Percentiles rank a stretch among this genome's conserved stretches.
Conservation (phyloP, 2,329 filamentous ascomycete genomes). For the Aspergillus melleus region DNA sequence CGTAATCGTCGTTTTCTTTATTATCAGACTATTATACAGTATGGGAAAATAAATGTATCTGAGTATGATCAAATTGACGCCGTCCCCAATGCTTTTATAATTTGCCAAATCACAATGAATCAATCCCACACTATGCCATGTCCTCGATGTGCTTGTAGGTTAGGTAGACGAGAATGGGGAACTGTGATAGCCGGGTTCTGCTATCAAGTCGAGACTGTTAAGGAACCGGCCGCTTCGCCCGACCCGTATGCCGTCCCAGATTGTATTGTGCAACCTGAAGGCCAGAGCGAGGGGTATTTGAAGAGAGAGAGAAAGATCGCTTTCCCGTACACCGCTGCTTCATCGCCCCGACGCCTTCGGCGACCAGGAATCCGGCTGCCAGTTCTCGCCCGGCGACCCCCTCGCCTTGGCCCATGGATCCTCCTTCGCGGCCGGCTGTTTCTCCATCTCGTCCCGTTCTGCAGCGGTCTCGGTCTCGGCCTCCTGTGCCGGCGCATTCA, state of each 20-base stretch:
- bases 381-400: slow-evolving; percentile 62
- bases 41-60: background rate
- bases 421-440: slow-evolving; percentile 24
- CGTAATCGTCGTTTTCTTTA: background rate
- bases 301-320: background rate
- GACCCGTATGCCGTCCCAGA: too few species aligned
- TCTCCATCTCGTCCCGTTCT: slow-evolving; percentile 20
- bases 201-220: background rate
- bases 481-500: slow-evolving; percentile 28
- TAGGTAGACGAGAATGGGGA: too few species aligned
- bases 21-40: background rate
- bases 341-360: slow-evolving; percentile 47
- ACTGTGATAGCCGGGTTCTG: too few species aligned
- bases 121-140: too few species aligned
- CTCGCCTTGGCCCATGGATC: slow-evolving; percentile 61
- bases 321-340: slow-evolving; percentile 2
- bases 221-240: background rate
- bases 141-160: too few species aligned
- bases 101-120: background rate
- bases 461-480: background rate
- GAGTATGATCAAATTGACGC: background rate
- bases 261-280: too few species aligned
- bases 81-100: background rate
- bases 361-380: slow-evolving; percentile 66
- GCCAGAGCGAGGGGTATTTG: too few species aligned